Evolutionary conservation across 352 stramenopile genomes (phyloP), one percentile per base, ranked within the genome.

Genomic region (Globisporangium orthogonon): DNA sequence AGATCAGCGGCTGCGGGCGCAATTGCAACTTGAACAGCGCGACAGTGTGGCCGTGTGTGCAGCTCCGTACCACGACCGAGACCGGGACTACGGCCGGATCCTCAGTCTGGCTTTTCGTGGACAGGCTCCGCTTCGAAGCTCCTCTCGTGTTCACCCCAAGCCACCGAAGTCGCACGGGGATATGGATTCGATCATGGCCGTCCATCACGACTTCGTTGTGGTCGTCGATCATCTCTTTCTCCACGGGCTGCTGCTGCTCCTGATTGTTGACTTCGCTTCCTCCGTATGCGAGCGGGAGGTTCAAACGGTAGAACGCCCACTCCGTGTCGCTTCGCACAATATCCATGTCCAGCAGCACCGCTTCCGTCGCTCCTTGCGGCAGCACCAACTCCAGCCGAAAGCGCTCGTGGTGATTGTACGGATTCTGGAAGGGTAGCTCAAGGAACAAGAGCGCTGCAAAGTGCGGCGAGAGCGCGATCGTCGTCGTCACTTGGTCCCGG

Each of bases 181-280:
- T 75, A 18, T 70, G 66, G 5, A 98, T 69, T 14, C 74, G 73
- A 58, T 98, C 94, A 53, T 84, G 71, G 0, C 76, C 63, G 18
- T 96, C 86, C 40, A 98, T 76, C 17, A 94, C 88, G 7, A 98
- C 65, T 65, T 96, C 76, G 33, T 91, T 74, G 49, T 85, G 72
- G 35, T 78, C 68, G 60, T 98, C 94, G 30, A 98, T 96, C 89
- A 98, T 97, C 52, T 98, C 93, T 9, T 73, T 67, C 63, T 98
- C 94, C 4, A 98, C 70, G 7, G 72, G 58, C 58, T 37, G 61
- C 48, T 53, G 17, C 43, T 28, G 43, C 13, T 47, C 43, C 17
- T 14, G 10, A 14, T 7, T 31, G 14, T 51, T 28, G 43, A n/a
- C 29, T 54, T 52, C 13, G 17, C 7, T 10, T 43, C 45, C 56